phyloP scores from a whole-genome alignment of 306 rosid species.

The Vigna hirtella region DNA sequence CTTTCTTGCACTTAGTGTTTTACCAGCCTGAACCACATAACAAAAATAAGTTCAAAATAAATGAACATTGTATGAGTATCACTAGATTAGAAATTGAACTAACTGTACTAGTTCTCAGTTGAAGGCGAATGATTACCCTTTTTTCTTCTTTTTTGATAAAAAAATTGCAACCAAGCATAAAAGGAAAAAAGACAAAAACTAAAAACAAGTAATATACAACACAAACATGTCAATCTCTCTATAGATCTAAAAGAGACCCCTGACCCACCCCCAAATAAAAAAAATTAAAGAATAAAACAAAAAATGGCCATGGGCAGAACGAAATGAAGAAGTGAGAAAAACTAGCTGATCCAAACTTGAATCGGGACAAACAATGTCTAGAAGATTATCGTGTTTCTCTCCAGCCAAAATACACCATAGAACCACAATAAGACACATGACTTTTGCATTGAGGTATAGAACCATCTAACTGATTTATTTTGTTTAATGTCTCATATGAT shows the following conservation, averaged over 20 bases:
- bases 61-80: conserved; percentile 32
- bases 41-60: conserved; percentile 28
- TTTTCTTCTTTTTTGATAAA: neutral
- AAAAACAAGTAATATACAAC: neutral
- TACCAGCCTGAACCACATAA: conserved; percentile 77
- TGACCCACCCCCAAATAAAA: neutral
- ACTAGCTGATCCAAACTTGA: neutral
- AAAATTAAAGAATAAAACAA: too few relatives aligned
- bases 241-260: neutral
- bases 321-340: neutral
- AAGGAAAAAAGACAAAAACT: neutral
- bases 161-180: neutral
- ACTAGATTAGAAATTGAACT: conserved; percentile 24
- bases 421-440: conserved; percentile 1
- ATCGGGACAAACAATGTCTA: neutral
- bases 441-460: neutral
- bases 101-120: neutral
- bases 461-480: conserved; percentile 28
- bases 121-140: neutral
- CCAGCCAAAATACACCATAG: neutral
- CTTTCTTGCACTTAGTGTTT: conserved; percentile 86
- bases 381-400: neutral
- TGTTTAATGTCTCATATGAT: conserved; percentile 6
- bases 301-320: neutral
- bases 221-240: neutral